Evolutionary conservation across 768 basidiomycete species (phyloP), one percentile per base, ranked within the genome.

Genomic region (Boletus rubescentipes): DNA sequence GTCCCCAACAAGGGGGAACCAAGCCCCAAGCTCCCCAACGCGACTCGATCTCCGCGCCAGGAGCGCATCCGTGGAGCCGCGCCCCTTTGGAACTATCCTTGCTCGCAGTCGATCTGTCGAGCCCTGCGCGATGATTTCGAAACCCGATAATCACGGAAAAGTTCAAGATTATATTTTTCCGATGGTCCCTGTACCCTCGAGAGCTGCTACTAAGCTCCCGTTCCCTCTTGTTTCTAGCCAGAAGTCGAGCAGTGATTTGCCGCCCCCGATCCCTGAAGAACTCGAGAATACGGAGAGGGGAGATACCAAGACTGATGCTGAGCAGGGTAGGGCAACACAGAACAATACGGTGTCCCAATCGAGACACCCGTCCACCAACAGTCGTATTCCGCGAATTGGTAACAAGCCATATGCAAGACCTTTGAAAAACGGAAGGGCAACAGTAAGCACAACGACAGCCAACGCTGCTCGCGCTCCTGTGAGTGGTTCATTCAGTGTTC

Each of bases 361-460:
- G 48, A 82, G 77, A 61, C 80, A 84, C 56, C 67, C 73, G 9
- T 61, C 68, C 23, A 39, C 31, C n/a, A 77, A 73, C 1, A 84
- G 85, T 67, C 76, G 77, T 64, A 87, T 87, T 60, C 85, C 85
- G 16, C 76, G 85, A 54, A 81, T 83, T 38, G 77, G 76, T 34
- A 67, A 66, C 23, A 86, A 85, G 49, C 85, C 84, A 3, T 87
- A 86, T 66, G 69, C 77, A 30, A 75, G 81, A 53, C 75, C 75
- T 46, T 47, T 60, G 9, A 55, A 50, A 32, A 49, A 47, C 10
- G 57, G 41, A 41, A 62, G 32, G 35, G 16, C 16, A 31, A 26
- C 44, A n/a, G 15, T 29, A 32, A 46, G n/a, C 36, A 41, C 58
- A 20, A 54, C 57, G 36, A 58, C 51, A n/a, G 20, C 32, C 32